phyloP scores from a whole-genome alignment of 306 rosid genomes.

The Fragaria nilgerrensis region DNA sequence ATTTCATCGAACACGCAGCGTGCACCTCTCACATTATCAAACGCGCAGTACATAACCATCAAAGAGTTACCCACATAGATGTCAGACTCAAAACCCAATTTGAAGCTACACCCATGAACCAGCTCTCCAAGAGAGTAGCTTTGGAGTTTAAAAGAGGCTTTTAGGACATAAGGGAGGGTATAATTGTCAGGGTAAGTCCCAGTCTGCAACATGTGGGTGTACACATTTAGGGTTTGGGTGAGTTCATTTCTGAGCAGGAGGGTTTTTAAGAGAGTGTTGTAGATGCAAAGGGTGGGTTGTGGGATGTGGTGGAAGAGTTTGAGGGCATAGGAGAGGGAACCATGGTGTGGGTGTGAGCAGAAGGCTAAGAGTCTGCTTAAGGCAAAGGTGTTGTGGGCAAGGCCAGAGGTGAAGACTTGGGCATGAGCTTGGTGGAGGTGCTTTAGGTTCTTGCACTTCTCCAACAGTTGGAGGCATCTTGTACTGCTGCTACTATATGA shows the following conservation, averaged over 20 bases:
- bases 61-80: conserved; percentile 64
- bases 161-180: conserved; percentile 64
- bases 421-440: conserved; percentile 73
- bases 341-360: conserved; percentile 48
- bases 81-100: conserved; percentile 52
- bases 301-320: conserved; percentile 53
- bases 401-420: conserved; percentile 52
- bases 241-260: conserved; percentile 35
- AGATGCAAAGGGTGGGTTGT: conserved; percentile 62
- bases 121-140: conserved; percentile 32
- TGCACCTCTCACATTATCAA: conserved; percentile 46
- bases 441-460: conserved; percentile 63
- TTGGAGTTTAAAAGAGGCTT: conserved; percentile 45
- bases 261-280: conserved; percentile 58
- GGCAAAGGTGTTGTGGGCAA: conserved; percentile 45
- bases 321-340: conserved; percentile 42
- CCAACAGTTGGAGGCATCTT: conserved; percentile 53
- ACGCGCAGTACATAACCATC: conserved; percentile 42
- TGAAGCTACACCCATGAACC: conserved; percentile 57
- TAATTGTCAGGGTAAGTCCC: conserved; percentile 51
- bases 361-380: conserved; percentile 60
- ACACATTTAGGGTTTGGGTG: conserved; percentile 31
- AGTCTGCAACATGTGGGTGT: conserved; percentile 35
- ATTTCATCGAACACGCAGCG: conserved; percentile 69
- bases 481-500: conserved; percentile 25